Conservation (phyloP, 2,329 filamentous ascomycete genomes). For the Colletotrichum lindemuthianum region DNA sequence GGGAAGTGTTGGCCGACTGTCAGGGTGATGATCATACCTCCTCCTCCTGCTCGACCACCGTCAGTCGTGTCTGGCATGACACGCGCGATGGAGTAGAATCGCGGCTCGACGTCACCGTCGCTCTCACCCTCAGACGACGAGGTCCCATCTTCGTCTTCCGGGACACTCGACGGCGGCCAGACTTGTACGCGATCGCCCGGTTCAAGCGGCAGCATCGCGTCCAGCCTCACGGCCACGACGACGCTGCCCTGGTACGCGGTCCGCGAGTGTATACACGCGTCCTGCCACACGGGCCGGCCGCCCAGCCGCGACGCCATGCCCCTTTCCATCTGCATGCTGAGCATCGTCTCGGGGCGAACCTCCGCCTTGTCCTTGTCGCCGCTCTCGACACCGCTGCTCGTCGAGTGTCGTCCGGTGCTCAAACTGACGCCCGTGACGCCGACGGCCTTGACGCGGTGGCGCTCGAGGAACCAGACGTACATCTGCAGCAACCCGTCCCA, state of each 20-base stretch:
- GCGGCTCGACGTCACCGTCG: constrained; percentile 18
- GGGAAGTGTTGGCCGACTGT: constrained; percentile 28
- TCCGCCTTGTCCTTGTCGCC: constrained; percentile 19
- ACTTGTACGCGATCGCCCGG: constrained; percentile 29
- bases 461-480: constrained; percentile 32
- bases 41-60: not conserved
- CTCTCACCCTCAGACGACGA: not conserved
- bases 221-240: constrained; percentile 16
- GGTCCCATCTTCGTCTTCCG: constrained; percentile 9
- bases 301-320: constrained; percentile 29
- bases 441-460: constrained; percentile 31
- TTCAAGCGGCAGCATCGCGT: constrained; percentile 23
- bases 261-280: constrained; percentile 25
- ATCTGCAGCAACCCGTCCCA: constrained; percentile 30
- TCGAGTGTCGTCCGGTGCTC: constrained; percentile 27
- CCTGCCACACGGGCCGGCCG: constrained; percentile 26
- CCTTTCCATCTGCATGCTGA: constrained; percentile 34
- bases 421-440: constrained; percentile 27
- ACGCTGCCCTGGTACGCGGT: constrained; percentile 12
- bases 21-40: constrained; percentile 23
- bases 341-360: constrained; percentile 29
- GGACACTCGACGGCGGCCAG: constrained; percentile 12
- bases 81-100: constrained; percentile 33
- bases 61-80: not conserved
- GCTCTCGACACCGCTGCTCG: constrained; percentile 31